Evolutionary conservation across 805 yeast genomes (phyloP).

Genomic region (Candida ficus): DNA sequence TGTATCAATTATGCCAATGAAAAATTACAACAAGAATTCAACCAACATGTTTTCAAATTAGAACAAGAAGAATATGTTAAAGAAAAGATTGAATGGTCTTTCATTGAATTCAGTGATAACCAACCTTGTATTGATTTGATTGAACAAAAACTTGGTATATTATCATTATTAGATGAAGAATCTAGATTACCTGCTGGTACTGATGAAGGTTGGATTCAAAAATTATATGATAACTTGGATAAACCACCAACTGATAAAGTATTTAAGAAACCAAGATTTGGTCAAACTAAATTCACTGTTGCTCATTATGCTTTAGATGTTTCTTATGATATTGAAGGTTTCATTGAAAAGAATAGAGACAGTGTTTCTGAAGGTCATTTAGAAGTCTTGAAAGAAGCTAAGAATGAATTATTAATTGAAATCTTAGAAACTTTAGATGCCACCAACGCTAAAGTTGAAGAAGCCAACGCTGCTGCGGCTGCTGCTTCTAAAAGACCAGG

Average conservation of each 20-base stretch:
- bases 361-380: conserved; percentile 95
- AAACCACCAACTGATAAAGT: conserved; percentile 71
- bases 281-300: conserved; percentile 84
- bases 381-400: conserved; percentile 70
- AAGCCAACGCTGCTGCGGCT: conserved; percentile 23
- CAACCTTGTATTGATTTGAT: conserved; percentile 94
- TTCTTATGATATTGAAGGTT: conserved; percentile 86
- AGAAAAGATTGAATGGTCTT: conserved; percentile 94
- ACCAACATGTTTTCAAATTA: conserved; percentile 93
- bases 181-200: conserved; percentile 90
- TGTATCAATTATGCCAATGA: conserved; percentile 97
- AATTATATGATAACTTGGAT: conserved; percentile 79
- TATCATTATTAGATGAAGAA: conserved; percentile 89
- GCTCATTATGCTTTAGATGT: conserved; percentile 95
- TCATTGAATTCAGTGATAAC: conserved; percentile 92
- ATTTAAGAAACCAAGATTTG: conserved; percentile 91
- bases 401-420: conserved; percentile 58
- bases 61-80: conserved; percentile 93
- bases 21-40: conserved; percentile 94
- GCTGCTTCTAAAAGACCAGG: conserved; percentile 31
- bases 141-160: conserved; percentile 82
- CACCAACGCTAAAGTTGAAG: conserved; percentile 31
- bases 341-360: conserved; percentile 94
- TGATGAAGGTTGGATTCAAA: conserved; percentile 88
- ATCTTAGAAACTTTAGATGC: conserved; percentile 63